Conservation (phyloP, 2,329 filamentous ascomycete genomes). For the Anisogramma anomala region DNA sequence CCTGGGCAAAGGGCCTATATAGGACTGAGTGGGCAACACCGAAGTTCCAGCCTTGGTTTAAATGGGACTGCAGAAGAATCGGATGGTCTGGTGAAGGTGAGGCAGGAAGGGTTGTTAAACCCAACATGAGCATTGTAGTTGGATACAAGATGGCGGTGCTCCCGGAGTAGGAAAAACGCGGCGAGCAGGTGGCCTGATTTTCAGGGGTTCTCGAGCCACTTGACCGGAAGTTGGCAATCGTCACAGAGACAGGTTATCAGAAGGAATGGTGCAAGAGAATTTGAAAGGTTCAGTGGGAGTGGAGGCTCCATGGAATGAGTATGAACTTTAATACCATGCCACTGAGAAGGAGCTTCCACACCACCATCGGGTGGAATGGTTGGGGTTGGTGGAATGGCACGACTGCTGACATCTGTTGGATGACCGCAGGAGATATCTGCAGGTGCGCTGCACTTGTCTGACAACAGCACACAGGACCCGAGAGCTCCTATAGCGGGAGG, state of each 20-base stretch:
- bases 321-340: too few relatives aligned
- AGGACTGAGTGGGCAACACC: slow-evolving; percentile 12
- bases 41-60: slow-evolving; percentile 5
- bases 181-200: slow-evolving; percentile 12
- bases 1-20: slow-evolving; percentile 17
- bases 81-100: slow-evolving; percentile 30
- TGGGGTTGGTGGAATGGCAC: too few relatives aligned
- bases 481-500: too few relatives aligned
- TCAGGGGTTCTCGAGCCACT: slow-evolving; percentile 14
- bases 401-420: too few relatives aligned
- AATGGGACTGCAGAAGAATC: slow-evolving; percentile 21
- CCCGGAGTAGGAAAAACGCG: slow-evolving; percentile 7
- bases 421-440: too few relatives aligned
- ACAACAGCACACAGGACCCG: too few relatives aligned
- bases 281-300: slow-evolving; percentile 1
- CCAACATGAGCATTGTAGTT: slow-evolving; percentile 13
- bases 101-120: slow-evolving; percentile 24
- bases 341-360: too few relatives aligned
- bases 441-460: too few relatives aligned
- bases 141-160: slow-evolving; percentile 9
- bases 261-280: neutral
- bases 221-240: slow-evolving; percentile 1
- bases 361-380: too few relatives aligned
- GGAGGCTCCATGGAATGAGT: too few relatives aligned
- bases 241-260: neutral